These are phyloP conservation scores for Xylariaceae sp. DNA, from an alignment of 2,329 filamentous ascomycete genomes.

Conservation along the genomic window DNA sequence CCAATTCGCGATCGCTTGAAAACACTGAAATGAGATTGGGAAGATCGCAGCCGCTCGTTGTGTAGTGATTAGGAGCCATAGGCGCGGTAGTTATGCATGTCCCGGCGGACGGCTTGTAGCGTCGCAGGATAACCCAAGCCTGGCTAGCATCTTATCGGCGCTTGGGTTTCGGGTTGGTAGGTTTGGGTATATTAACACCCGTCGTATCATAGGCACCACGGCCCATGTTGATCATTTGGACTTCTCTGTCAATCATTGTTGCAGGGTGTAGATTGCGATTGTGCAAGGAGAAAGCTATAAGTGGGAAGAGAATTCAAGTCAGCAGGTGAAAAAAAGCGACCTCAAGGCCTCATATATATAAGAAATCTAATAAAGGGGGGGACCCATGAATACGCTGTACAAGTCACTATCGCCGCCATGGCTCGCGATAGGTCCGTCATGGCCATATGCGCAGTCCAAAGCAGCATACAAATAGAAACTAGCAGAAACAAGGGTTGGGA, in stretches of 20 bases:
- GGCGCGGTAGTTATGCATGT: slow-evolving; percentile 2
- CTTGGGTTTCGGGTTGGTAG: slow-evolving; percentile 39
- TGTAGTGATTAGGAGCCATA: slow-evolving; percentile 7
- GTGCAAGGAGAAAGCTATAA: slow-evolving; percentile 6
- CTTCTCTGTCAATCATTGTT: slow-evolving; percentile 37
- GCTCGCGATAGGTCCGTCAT: slow-evolving; percentile 18
- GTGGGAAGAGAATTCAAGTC: slow-evolving; percentile 14
- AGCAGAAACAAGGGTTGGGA: slow-evolving; percentile 21
- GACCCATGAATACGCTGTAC: slow-evolving; percentile 4
- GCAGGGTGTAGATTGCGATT: slow-evolving; percentile 8
- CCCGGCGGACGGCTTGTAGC: not conserved
- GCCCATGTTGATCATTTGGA: slow-evolving; percentile 39
- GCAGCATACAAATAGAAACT: slow-evolving; percentile 23
- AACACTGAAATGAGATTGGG: slow-evolving; percentile 3
- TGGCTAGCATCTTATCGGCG: slow-evolving; percentile 35
- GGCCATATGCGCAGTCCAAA: slow-evolving; percentile 13
- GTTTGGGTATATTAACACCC: slow-evolving; percentile 40
- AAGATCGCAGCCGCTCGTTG: slow-evolving; percentile 2
- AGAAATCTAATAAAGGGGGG: not conserved
- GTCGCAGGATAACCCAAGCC: slow-evolving; percentile 6
- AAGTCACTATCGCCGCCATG: slow-evolving; percentile 17
- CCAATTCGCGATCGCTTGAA: slow-evolving; percentile 10
- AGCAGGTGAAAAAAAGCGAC: slow-evolving; percentile 16
- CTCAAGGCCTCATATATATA: slow-evolving; percentile 17
- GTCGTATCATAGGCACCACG: slow-evolving; percentile 42